These are phyloP conservation scores for Xerocomus spinulosus DNA, from an alignment of 768 basidiomycete species.

Conservation along the genomic window DNA sequence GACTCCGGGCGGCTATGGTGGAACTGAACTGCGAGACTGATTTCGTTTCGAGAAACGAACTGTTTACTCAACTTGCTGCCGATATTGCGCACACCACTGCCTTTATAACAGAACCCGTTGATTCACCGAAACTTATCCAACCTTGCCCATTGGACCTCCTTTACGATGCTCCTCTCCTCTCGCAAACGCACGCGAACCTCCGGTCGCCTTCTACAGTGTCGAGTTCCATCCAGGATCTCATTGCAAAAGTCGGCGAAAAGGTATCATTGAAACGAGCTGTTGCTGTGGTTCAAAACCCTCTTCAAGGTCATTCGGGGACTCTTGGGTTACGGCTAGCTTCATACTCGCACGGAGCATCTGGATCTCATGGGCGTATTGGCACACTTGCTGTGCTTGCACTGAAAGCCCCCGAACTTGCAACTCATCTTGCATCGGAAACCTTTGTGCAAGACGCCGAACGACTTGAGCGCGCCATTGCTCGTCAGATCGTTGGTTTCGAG, in stretches of 20 bases:
- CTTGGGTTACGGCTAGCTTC: constrained; percentile 46
- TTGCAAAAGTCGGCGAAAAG: constrained; percentile 79
- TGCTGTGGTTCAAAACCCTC: constrained; percentile 35
- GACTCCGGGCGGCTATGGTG: constrained; percentile 76
- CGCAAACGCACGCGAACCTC: constrained; percentile 27
- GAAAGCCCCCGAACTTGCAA: constrained; percentile 43
- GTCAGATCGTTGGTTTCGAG: constrained; percentile 83
- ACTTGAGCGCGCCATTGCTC: constrained; percentile 71
- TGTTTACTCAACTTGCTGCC: constrained; percentile 71
- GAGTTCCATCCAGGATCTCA: constrained; percentile 60
- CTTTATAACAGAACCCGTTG: constrained; percentile 50
- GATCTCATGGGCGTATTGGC: constrained; percentile 56
- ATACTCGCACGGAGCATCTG: constrained; percentile 57
- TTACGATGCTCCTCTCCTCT: constrained; percentile 65
- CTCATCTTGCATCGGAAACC: constrained; percentile 40
- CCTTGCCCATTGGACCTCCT: constrained; percentile 49
- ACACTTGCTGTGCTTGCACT: constrained; percentile 53
- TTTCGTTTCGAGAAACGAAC: constrained; percentile 84
- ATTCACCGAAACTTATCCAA: constrained; percentile 37
- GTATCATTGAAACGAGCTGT: constrained; percentile 62
- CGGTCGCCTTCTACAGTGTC: constrained; percentile 48
- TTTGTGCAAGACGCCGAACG: constrained; percentile 55
- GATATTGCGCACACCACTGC: constrained; percentile 85
- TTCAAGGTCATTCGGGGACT: constrained; percentile 30
- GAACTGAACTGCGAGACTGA: constrained; percentile 97